Evolutionary conservation across 2,329 filamentous ascomycete species (phyloP).

Genomic region (Pestalotiopsis sp.): DNA sequence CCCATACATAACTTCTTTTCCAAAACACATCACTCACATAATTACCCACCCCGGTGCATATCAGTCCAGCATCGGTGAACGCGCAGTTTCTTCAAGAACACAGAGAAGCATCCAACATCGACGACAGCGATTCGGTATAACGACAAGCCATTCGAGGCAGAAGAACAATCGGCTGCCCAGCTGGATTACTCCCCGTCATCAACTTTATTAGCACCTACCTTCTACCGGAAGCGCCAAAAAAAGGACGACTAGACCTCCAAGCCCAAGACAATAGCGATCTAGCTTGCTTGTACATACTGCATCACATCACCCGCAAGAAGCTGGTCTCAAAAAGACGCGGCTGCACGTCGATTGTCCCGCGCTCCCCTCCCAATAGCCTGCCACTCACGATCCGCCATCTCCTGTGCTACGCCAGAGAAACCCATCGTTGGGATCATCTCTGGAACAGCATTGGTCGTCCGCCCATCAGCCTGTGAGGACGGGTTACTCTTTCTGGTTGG

Average conservation of each 20-base stretch:
- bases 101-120: neutral
- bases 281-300: neutral
- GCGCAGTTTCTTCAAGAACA: neutral
- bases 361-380: neutral
- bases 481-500: conserved; percentile 14
- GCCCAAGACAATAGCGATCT: neutral
- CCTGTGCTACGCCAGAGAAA: neutral
- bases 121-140: neutral
- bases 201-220: neutral
- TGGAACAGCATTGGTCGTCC: conserved; percentile 3
- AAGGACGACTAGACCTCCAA: neutral
- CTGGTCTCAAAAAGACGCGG: conserved; percentile 5
- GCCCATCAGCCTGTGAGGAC: neutral
- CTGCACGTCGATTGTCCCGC: conserved; percentile 13
- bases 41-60: neutral
- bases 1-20: neutral
- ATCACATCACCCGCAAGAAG: neutral
- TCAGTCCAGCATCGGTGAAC: neutral
- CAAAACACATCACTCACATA: neutral
- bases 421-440: neutral
- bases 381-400: neutral
- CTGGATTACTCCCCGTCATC: too few relatives aligned
- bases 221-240: neutral
- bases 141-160: neutral
- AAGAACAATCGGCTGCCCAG: too few relatives aligned